A percentile compares a stretch with the other conserved stretches of the same genome.
These are phyloP conservation scores for Neoboletus subvelutipes DNA, from an alignment of 768 basidiomycete species.

Conservation along the genomic window DNA sequence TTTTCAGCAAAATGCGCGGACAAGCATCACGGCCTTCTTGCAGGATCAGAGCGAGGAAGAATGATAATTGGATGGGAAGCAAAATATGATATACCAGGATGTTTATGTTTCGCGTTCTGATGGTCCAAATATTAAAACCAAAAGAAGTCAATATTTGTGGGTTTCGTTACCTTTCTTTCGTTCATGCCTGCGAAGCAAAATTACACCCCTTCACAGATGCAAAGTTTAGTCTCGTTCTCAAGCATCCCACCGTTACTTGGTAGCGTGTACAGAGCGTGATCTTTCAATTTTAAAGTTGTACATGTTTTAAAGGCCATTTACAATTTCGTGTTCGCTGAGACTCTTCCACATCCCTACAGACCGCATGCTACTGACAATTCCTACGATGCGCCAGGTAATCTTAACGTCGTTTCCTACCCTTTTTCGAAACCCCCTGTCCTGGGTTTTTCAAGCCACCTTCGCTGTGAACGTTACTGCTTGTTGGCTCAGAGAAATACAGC, in stretches of 20 bases:
- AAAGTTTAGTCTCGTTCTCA: neutral
- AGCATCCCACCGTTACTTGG: neutral
- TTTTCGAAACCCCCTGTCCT: neutral
- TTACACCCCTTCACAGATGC: neutral
- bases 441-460: neutral
- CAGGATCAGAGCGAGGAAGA: constrained; percentile 68
- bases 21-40: constrained; percentile 71
- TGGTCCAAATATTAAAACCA: neutral
- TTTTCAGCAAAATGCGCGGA: constrained; percentile 44
- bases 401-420: neutral
- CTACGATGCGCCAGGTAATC: neutral
- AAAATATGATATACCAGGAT: neutral
- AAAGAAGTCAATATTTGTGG: neutral
- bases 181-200: neutral
- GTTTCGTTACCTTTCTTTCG: neutral
- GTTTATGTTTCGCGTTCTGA: neutral
- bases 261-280: neutral
- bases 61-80: neutral
- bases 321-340: neutral
- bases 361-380: neutral
- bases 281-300: neutral
- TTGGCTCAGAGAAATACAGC: neutral
- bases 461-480: too few species aligned
- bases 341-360: neutral
- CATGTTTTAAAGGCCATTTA: neutral